Evolutionary conservation across 192 early-diverging fungal genomes (phyloP).

Genomic region (Funneliformis geosporum): DNA sequence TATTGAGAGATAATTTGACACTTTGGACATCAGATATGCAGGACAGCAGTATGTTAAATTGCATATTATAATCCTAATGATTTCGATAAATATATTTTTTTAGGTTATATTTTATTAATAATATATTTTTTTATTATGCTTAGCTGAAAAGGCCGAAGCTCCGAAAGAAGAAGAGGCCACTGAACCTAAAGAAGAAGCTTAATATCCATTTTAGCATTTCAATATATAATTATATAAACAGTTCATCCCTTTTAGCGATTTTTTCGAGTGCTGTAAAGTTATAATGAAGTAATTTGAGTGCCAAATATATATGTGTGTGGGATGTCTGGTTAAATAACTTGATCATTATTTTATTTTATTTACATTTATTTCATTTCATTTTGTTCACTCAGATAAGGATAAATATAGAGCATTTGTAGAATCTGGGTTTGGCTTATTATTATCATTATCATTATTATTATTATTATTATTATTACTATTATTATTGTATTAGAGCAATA

Average conservation of each 20-base stretch:
- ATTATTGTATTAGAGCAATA: not conserved
- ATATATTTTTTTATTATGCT: not conserved
- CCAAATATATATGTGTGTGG: constrained; percentile 3
- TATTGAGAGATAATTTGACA: constrained; percentile 98
- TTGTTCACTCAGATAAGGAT: constrained; percentile 14
- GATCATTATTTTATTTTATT: constrained; percentile 6
- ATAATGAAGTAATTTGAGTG: not conserved
- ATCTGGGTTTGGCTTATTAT: constrained; percentile 4
- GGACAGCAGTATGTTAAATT: constrained; percentile 53
- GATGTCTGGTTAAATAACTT: constrained; percentile 13
- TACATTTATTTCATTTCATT: not conserved
- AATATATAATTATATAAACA: constrained; percentile 19
- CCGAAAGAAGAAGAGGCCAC: constrained; percentile 25
- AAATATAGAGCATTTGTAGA: constrained; percentile 27
- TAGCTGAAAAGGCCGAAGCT: constrained; percentile 31
- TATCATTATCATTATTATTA: not conserved
- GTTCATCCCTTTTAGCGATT: constrained; percentile 9
- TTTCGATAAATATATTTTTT: not conserved
- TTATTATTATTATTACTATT: not conserved
- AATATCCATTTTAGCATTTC: constrained; percentile 7
- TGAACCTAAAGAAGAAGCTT: constrained; percentile 9
- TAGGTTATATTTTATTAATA: not conserved
- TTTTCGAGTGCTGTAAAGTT: constrained; percentile 5
- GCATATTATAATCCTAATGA: not conserved
- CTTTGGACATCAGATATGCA: constrained; percentile 98